A percentile compares a stretch with the other conserved stretches of the same genome.
Evolutionary conservation across 345 rosid genomes (phyloP).

Genomic region (Cardamine chenopodiifolia): DNA sequence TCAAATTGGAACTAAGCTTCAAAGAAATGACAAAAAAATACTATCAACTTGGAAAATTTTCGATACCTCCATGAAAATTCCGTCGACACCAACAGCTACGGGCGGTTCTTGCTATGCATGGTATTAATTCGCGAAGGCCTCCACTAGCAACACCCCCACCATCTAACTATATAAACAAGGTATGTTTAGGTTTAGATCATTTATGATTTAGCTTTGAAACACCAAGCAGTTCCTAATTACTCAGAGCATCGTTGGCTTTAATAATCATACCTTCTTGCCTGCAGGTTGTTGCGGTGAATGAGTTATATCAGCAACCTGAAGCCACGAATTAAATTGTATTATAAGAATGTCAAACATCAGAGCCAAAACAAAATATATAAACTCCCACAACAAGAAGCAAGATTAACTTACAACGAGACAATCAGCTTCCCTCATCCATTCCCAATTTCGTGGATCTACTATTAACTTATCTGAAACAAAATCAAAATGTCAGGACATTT

Average conservation of each 20-base stretch:
- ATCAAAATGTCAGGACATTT: background rate
- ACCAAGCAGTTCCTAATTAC: background rate
- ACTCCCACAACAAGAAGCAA: constrained; percentile 43
- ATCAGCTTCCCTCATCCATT: constrained; percentile 11
- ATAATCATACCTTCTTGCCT: constrained; percentile 45
- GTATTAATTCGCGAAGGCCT: constrained; percentile 90
- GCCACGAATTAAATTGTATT: constrained; percentile 12
- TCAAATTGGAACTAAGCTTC: constrained; percentile 2
- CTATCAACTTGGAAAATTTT: background rate
- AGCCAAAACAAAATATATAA: constrained; percentile 20
- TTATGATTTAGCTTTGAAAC: background rate
- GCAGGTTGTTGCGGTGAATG: constrained; percentile 97
- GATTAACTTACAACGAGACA: constrained; percentile 2
- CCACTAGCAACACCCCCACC: constrained; percentile 99
- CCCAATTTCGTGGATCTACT: constrained; percentile 9
- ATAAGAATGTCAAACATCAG: background rate
- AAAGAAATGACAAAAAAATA: background rate
- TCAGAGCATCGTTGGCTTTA: background rate
- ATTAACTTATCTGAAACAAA: constrained; percentile 7
- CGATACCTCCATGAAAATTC: constrained; percentile 94
- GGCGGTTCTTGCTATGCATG: constrained; percentile 94
- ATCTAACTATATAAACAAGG: constrained; percentile 43
- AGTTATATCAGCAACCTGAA: constrained; percentile 88
- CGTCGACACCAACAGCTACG: constrained; percentile 92
- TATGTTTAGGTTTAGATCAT: constrained; percentile 34